A percentile compares a stretch with the other conserved stretches of the same genome.
Evolutionary conservation across 1,284 basidiomycete species (phyloP).

Genomic region (Cystobasidium sp.): DNA sequence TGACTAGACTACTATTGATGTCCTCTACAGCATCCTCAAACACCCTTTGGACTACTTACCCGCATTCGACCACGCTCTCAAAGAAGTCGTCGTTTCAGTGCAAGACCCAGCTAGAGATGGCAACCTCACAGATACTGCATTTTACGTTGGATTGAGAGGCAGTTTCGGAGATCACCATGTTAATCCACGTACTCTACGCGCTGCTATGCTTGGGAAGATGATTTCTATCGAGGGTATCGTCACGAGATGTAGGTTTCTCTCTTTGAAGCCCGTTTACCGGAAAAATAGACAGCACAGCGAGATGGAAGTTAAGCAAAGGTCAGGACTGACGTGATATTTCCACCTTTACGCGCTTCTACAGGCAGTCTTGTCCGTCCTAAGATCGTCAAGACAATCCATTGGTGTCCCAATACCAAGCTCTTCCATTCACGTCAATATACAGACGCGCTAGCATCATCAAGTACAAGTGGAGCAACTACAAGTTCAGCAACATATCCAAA

Average conservation of each 20-base stretch:
- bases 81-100: slow-evolving; percentile 73
- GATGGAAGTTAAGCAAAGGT: neutral
- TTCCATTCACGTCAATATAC: slow-evolving; percentile 92
- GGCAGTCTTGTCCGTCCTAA: slow-evolving; percentile 95
- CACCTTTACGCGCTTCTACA: slow-evolving; percentile 48
- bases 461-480: slow-evolving; percentile 69
- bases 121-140: slow-evolving; percentile 53
- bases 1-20: slow-evolving; percentile 19
- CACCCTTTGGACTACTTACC: slow-evolving; percentile 88
- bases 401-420: slow-evolving; percentile 79
- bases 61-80: slow-evolving; percentile 85
- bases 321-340: slow-evolving; percentile 15
- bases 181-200: slow-evolving; percentile 88
- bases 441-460: slow-evolving; percentile 82
- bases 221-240: slow-evolving; percentile 98
- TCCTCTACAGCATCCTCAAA: slow-evolving; percentile 71
- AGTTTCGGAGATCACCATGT: slow-evolving; percentile 99
- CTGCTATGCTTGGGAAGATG: slow-evolving; percentile 90
- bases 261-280: neutral
- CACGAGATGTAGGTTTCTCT: slow-evolving; percentile 71
- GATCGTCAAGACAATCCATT: slow-evolving; percentile 96
- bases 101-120: slow-evolving; percentile 83
- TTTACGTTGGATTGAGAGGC: slow-evolving; percentile 90
- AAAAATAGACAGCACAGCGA: too few relatives aligned
- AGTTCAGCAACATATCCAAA: slow-evolving; percentile 91